Evolutionary conservation across 1,284 basidiomycete genomes (phyloP).

Genomic region (Neotropicomus parvogracilis): DNA sequence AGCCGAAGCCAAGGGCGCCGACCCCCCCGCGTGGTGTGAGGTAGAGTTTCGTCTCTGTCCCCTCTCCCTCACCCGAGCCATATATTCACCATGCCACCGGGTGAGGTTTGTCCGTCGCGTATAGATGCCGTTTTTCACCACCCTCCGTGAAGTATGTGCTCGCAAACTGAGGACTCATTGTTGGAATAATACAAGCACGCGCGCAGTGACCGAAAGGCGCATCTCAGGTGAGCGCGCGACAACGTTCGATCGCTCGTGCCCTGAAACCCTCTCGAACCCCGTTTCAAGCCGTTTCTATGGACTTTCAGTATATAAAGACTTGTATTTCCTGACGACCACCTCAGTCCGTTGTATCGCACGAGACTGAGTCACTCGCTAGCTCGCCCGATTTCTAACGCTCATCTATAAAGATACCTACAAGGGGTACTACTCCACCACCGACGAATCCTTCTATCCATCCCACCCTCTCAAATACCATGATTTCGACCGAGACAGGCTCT

Average conservation of each 20-base stretch:
- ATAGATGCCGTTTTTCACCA: background rate
- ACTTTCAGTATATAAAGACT: too few relatives aligned
- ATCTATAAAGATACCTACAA: conserved; percentile 85
- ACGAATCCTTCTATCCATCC: conserved; percentile 86
- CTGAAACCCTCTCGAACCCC: too few relatives aligned
- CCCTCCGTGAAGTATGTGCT: conserved; percentile 42
- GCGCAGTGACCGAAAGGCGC: too few relatives aligned
- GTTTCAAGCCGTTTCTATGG: too few relatives aligned
- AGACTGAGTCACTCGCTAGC: too few relatives aligned
- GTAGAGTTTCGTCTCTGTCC: conserved; percentile 68
- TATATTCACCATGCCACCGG: conserved; percentile 48
- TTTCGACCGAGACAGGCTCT: conserved; percentile 76
- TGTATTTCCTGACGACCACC: too few relatives aligned
- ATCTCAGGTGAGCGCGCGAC: too few relatives aligned
- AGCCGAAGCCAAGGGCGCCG: conserved; percentile 52
- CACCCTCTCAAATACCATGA: conserved; percentile 32
- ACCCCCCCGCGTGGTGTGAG: conserved; percentile 69
- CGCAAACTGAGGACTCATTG: conserved; percentile 57
- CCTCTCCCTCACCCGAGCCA: too few relatives aligned
- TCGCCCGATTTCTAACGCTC: too few relatives aligned
- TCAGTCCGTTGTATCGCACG: too few relatives aligned
- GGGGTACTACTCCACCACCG: conserved; percentile 92
- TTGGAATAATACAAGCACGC: too few relatives aligned
- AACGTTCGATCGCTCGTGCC: too few relatives aligned
- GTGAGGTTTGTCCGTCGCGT: conserved; percentile 40